Evolutionary conservation across 257 asterid genomes (phyloP).

Genomic region (Solanum phureja): DNA sequence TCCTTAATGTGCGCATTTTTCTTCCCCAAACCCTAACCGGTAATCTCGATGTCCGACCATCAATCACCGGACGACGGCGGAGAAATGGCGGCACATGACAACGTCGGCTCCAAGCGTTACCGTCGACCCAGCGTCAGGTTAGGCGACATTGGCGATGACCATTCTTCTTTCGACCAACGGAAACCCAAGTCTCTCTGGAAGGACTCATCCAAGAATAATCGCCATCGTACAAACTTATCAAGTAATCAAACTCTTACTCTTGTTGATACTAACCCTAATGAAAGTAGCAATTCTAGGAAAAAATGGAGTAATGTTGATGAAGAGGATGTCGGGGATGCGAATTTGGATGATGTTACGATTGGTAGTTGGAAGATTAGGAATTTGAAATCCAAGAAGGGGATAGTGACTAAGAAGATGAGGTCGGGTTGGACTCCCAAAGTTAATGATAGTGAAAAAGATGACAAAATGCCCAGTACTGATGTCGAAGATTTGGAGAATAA

Average conservation of each 20-base stretch:
- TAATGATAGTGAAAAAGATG: neutral
- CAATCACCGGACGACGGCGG: neutral
- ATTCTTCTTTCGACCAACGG: neutral
- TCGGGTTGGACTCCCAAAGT: neutral
- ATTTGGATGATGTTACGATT: slow-evolving; percentile 1
- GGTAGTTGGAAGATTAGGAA: slow-evolving; percentile 5
- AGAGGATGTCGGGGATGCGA: neutral
- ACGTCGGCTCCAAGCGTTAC: slow-evolving; percentile 3
- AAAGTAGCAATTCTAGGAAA: neutral
- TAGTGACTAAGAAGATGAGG: neutral
- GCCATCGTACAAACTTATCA: neutral
- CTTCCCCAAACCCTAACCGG: neutral
- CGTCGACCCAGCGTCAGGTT: slow-evolving; percentile 16
- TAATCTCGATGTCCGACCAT: neutral
- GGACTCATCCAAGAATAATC: neutral
- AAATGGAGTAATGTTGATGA: neutral
- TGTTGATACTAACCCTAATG: neutral
- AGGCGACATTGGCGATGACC: slow-evolving; percentile 6
- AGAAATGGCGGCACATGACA: neutral
- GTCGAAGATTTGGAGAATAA: neutral
- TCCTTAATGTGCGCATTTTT: neutral
- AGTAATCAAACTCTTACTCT: neutral
- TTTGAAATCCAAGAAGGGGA: neutral
- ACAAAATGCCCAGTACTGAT: neutral
- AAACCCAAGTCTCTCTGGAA: neutral